Evolutionary conservation across 1,139 yeast genomes (phyloP).

Genomic region (Candida smagusa): DNA sequence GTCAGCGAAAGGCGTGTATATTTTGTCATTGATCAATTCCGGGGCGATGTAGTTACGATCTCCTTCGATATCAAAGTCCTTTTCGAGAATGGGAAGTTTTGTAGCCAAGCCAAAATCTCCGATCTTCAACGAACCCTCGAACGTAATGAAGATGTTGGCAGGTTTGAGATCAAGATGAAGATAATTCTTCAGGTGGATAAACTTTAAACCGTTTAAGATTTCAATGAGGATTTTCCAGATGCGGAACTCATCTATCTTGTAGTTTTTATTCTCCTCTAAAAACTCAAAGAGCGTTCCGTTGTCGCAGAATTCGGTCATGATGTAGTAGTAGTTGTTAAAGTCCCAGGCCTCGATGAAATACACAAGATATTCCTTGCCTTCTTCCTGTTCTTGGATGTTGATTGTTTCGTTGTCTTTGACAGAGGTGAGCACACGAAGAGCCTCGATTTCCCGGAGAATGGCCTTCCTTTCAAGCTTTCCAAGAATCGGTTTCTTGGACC

Average conservation of each 20-base stretch:
- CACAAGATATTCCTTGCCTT: constrained; percentile 75
- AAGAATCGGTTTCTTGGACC: constrained; percentile 57
- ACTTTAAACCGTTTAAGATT: constrained; percentile 71
- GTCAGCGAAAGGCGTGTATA: constrained; percentile 90
- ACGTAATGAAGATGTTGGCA: constrained; percentile 88
- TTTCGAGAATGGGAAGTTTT: constrained; percentile 52
- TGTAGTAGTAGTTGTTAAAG: constrained; percentile 66
- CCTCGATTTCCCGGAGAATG: constrained; percentile 41
- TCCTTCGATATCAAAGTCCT: constrained; percentile 85
- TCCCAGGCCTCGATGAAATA: constrained; percentile 89
- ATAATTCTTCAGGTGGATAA: constrained; percentile 73
- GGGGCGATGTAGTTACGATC: constrained; percentile 98
- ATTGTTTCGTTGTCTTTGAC: constrained; percentile 35
- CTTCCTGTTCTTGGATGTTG: constrained; percentile 55
- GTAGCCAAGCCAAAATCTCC: constrained; percentile 73
- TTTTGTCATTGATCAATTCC: constrained; percentile 78
- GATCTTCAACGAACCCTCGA: constrained; percentile 86
- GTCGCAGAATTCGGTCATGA: constrained; percentile 94
- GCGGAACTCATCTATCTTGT: constrained; percentile 93
- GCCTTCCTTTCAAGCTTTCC: constrained; percentile 40
- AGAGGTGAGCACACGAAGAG: constrained; percentile 39
- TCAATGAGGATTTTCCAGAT: constrained; percentile 95
- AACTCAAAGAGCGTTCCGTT: constrained; percentile 87
- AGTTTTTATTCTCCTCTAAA: constrained; percentile 64
- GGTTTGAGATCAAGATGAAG: constrained; percentile 91